Percentiles rank a stretch among this genome's conserved stretches.
Conservation (phyloP, 768 basidiomycete species). For the Suillus brevipes region DNA sequence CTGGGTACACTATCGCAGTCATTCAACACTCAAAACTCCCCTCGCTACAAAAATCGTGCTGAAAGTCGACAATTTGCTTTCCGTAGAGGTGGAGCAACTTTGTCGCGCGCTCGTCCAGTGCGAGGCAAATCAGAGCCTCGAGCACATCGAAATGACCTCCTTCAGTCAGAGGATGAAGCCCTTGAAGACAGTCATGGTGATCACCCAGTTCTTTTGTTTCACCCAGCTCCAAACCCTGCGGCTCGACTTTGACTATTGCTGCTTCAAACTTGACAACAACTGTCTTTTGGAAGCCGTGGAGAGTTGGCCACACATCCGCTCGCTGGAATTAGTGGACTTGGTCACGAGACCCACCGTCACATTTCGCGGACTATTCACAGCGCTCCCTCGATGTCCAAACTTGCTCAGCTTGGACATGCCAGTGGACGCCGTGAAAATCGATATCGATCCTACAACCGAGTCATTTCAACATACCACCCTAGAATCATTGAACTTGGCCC, state of each 20-base stretch:
- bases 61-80: neutral
- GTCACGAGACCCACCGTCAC: neutral
- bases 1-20: neutral
- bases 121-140: neutral
- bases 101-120: neutral
- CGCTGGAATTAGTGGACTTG: neutral
- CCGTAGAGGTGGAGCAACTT: neutral
- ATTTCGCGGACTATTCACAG: neutral
- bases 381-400: neutral
- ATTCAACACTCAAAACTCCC: neutral
- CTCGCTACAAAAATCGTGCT: neutral
- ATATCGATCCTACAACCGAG: neutral
- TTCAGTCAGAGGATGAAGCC: too few species aligned
- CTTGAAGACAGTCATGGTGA: neutral
- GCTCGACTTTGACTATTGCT: neutral
- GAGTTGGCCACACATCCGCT: neutral
- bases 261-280: neutral
- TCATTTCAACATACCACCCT: too few species aligned
- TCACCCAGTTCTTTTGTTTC: neutral
- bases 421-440: neutral
- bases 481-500: too few species aligned
- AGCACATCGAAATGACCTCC: too few species aligned
- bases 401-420: neutral
- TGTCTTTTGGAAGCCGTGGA: neutral
- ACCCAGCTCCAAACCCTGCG: neutral